phyloP scores from a whole-genome alignment of 768 basidiomycete species.

The Lepiota brunneoincarnata region DNA sequence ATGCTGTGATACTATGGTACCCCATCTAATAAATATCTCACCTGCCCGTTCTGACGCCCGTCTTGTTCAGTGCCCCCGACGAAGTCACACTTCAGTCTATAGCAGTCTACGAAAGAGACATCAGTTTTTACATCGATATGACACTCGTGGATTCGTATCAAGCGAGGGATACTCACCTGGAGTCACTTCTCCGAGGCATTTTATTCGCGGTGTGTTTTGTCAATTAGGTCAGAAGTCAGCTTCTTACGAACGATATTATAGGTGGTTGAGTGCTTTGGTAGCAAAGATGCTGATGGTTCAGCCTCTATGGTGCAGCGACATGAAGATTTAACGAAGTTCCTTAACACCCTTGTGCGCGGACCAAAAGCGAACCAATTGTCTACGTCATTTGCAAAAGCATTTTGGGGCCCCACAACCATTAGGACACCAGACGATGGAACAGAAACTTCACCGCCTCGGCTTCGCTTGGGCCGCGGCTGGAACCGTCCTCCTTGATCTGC shows the following conservation, averaged over 20 bases:
- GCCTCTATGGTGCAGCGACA: neutral
- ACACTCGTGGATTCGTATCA: slow-evolving; percentile 32
- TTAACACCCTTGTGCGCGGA: neutral
- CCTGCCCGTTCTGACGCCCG: neutral
- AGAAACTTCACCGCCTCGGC: slow-evolving; percentile 17
- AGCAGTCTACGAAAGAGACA: slow-evolving; percentile 31
- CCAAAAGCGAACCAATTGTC: neutral
- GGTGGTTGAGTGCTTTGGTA: neutral
- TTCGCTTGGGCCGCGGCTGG: slow-evolving; percentile 60
- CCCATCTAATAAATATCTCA: neutral
- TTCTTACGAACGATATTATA: neutral
- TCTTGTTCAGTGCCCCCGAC: slow-evolving; percentile 35
- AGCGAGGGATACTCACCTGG: neutral
- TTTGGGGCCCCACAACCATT: neutral
- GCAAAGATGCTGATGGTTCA: neutral
- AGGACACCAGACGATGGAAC: neutral
- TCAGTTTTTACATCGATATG: slow-evolving; percentile 37
- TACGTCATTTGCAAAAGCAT: neutral
- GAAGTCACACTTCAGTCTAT: slow-evolving; percentile 38
- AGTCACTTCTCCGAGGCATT: slow-evolving; percentile 1
- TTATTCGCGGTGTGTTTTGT: neutral
- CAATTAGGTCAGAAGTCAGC: neutral
- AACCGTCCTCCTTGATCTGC: slow-evolving; percentile 61
- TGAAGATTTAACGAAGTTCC: neutral
- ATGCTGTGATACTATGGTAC: slow-evolving; percentile 4